These are phyloP conservation scores for Huntiella bhutanensis DNA, from an alignment of 2,329 filamentous ascomycete species.

Conservation along the genomic window DNA sequence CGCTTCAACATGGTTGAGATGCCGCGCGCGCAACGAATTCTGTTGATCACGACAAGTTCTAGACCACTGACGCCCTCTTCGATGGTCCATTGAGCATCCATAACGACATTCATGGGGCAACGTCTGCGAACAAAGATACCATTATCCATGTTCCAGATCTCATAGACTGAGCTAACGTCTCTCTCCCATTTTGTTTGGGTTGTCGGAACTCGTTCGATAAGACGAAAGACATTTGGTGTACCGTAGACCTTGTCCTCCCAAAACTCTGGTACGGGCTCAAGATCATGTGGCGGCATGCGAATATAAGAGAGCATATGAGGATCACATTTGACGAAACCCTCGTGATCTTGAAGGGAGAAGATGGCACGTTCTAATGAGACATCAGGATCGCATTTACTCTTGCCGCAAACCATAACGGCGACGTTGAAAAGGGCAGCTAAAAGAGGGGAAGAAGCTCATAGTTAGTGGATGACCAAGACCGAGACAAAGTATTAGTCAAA, in stretches of 20 bases:
- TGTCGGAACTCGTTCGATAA: conserved; percentile 31
- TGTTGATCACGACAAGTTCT: conserved; percentile 30
- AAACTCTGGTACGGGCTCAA: conserved; percentile 14
- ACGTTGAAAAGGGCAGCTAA: conserved; percentile 24
- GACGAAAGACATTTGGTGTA: conserved; percentile 24
- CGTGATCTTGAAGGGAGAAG: conserved; percentile 30
- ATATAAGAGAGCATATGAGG: conserved; percentile 30
- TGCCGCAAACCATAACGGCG: conserved; percentile 24
- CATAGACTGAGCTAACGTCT: conserved; percentile 33
- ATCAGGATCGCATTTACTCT: conserved; percentile 23
- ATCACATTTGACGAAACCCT: conserved; percentile 32
- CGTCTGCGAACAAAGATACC: conserved; percentile 33
- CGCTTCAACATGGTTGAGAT: conserved; percentile 29
- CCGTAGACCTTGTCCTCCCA: conserved; percentile 6
- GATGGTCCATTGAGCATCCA: conserved; percentile 34
- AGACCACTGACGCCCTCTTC: conserved; percentile 16
- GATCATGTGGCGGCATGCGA: conserved; percentile 16
- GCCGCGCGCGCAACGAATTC: conserved; percentile 31
- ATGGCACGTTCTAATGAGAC: conserved; percentile 21
- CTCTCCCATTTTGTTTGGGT: conserved; percentile 37
- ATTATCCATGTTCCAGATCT: conserved; percentile 29
- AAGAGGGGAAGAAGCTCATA: too few species aligned
- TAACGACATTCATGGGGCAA: conserved; percentile 30
- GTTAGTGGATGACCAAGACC: too few species aligned
- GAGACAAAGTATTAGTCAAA: not conserved